Evolutionary conservation across 768 basidiomycete genomes (phyloP).

Genomic region (Tremella yokohamensis): DNA sequence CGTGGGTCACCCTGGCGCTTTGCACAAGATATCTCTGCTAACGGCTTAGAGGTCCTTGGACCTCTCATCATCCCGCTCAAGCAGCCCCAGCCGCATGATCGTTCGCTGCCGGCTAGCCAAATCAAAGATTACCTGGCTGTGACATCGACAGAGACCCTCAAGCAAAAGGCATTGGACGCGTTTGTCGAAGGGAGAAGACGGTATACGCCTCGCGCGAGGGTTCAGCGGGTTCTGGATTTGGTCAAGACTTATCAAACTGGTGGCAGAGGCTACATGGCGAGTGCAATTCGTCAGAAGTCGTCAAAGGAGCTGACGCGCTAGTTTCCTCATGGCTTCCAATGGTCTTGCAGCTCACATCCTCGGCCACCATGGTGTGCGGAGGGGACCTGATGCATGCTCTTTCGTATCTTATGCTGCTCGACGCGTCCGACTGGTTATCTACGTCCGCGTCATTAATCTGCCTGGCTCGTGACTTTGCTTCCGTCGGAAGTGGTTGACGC

Average conservation of each 20-base stretch:
- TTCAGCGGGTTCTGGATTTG: constrained; percentile 5
- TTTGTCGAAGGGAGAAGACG: constrained; percentile 12
- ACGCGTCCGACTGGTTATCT: no score
- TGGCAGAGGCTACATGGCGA: constrained; percentile 15
- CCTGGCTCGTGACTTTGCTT: no score
- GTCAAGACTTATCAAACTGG: constrained; percentile 4
- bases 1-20: constrained; percentile 12
- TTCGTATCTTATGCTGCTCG: no score
- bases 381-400: not conserved
- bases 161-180: constrained; percentile 13
- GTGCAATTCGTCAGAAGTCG: not conserved
- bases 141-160: not conserved
- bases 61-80: constrained; percentile 3
- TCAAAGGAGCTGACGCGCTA: not conserved
- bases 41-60: not conserved
- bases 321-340: constrained; percentile 10
- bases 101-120: not conserved
- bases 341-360: constrained; percentile 2
- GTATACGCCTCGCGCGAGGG: constrained; percentile 7
- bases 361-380: not conserved
- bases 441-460: no score
- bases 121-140: not conserved
- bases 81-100: not conserved
- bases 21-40: not conserved
- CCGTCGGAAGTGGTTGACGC: no score